Evolutionary conservation across 169 alveolate genomes (phyloP), one percentile per base, ranked within the genome.

Genomic region (Fabrea salina): DNA sequence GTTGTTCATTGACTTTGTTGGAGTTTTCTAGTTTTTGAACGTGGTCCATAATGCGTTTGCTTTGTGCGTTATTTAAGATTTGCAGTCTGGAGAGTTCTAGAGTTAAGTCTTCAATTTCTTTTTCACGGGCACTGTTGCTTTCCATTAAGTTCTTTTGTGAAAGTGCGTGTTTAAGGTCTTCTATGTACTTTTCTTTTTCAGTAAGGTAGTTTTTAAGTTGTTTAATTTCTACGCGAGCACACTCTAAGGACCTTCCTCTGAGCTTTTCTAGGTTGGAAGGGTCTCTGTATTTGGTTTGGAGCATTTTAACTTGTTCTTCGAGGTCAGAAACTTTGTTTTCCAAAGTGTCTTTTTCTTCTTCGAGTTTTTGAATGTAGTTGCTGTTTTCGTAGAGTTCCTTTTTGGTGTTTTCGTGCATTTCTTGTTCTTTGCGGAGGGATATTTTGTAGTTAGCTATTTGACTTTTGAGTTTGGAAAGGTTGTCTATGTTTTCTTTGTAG

Each of bases 101-200:
- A 37, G 75, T 64, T 4, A 64, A 33, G 11, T 64, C 75, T 64
- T 64, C 75, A 64, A 64, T 64, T 40, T 64, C 75, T 40, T 64
- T 64, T 35, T 64, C 75, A 11, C 75, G 35, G 5, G 57, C 0
- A n/a, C 43, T 37, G 11, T 33, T 64, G 33, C 54, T 64, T 64
- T 64, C 75, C 19, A 64, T 35, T 19, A 32, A 39, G 30, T 41
- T 64, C 30, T 35, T 2, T 5, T 64, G 75, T 64, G 75, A 64
- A 4, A 64, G 8, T 8, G 13, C 8, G 53, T 44, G 53, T 37
- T 33, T 64, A 3, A 37, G 41, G 5, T 64, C 75, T 40, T 64
- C 75, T 13, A 64, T 64, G 19, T 64, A 39, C 19, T 39, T 64
- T 19, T 64, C 75, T 40, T 64, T 64, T 64, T 64, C 75, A 16